Evolutionary conservation across 495 filamentous ascomycete species (phyloP), one percentile per base, ranked within the genome.

Genomic region (Astrothelium macrocarpum): DNA sequence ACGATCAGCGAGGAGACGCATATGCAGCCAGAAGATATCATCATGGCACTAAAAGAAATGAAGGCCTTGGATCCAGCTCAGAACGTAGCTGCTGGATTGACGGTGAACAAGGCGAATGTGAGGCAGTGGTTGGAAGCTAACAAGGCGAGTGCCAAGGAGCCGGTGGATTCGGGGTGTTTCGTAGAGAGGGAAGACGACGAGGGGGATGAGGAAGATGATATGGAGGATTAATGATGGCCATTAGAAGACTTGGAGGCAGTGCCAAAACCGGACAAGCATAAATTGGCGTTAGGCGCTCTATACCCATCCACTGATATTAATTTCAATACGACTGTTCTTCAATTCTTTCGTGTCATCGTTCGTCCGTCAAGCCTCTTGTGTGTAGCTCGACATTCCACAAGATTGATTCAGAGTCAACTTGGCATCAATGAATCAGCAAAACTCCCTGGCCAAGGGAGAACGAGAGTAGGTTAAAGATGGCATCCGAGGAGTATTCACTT

Each of bases 11-110:
- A 80, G 45, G 84, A 80, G 26, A 95, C 90, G 2, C 93, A 88
- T 74, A 91, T 97, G 71, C 74, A 85, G 61, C 82, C 83, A 2
- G 91, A 95, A 56, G 92, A 97, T 74, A 87, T 91, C 32, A 80
- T 95, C 43, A 80, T 78, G n/a, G 83, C 90, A 29, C 77, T 95
- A 34, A 84, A 87, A 64, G 86, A 87, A 32, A 90, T 95, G 87
- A 85, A 82, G 7, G 80, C 92, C 34, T 77, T 87, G 36, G 86
- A 89, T 64, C 62, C 60, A 34, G 64, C 53, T 63, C 75, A 70
- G 69, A 68, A 67, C 43, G 72, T 67, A 23, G 75, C 79, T 36
- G 78, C 73, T 18, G 75, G 79, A 11, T 78, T 82, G 10, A 72
- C 76, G 25, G 72, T 88, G 39, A 81, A 82, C 49, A 86, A 82